Evolutionary conservation across 768 basidiomycete genomes (phyloP).

Genomic region (Rhodotorula diobovata): DNA sequence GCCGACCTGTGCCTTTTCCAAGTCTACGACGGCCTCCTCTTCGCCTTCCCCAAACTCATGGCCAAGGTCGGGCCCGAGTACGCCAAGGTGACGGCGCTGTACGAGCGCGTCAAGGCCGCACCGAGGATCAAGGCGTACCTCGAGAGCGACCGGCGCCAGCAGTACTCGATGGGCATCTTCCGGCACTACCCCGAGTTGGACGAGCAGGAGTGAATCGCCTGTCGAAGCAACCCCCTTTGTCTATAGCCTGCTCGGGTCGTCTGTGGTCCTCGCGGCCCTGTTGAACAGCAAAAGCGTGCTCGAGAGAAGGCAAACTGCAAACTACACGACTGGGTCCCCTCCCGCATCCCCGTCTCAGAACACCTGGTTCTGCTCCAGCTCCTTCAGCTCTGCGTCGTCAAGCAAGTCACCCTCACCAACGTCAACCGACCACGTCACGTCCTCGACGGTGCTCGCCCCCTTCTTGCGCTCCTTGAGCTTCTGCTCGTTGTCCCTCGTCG

Average conservation of each 20-base stretch:
- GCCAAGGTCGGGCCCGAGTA: conserved; percentile 43
- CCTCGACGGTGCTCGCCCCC: conserved; percentile 4
- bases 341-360: neutral
- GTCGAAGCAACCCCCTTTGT: too few relatives aligned
- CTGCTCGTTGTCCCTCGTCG: conserved; percentile 15
- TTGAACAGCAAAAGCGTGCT: neutral
- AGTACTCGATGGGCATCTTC: conserved; percentile 29
- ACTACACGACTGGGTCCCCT: neutral
- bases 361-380: conserved; percentile 21
- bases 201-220: conserved; percentile 9
- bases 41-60: conserved; percentile 50
- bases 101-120: conserved; percentile 47
- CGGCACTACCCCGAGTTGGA: conserved; percentile 34
- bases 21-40: conserved; percentile 46
- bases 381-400: conserved; percentile 11
- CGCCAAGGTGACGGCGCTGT: conserved; percentile 46
- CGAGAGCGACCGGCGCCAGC: conserved; percentile 27
- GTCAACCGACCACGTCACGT: conserved; percentile 26
- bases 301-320: neutral
- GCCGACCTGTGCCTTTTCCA: conserved; percentile 54
- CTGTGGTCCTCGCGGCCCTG: too few relatives aligned
- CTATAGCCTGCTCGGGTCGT: too few relatives aligned
- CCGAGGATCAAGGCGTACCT: conserved; percentile 39
- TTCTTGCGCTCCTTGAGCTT: conserved; percentile 9
- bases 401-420: conserved; percentile 24